These are phyloP conservation scores for Ephemerocybe angulata DNA, from an alignment of 768 basidiomycete species.

Conservation along the genomic window DNA sequence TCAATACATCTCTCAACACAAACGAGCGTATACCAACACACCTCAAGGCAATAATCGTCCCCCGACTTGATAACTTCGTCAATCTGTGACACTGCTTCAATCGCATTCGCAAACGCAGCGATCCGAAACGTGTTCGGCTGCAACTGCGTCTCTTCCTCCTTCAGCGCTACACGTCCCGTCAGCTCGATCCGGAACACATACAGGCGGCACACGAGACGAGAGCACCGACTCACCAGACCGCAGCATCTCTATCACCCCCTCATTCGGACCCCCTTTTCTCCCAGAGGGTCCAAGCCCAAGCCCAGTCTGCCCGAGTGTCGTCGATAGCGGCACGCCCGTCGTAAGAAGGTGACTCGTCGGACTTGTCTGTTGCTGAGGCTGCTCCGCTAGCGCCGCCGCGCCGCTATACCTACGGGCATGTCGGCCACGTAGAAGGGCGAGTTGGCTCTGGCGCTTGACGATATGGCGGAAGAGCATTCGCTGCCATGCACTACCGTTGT, in stretches of 20 bases:
- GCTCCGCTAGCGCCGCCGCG: too few relatives aligned
- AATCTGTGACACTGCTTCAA: constrained; percentile 37
- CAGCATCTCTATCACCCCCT: constrained; percentile 4
- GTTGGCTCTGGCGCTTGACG: constrained; percentile 7
- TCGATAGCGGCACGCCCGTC: too few relatives aligned
- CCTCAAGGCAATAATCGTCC: constrained; percentile 35
- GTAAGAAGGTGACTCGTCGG: too few relatives aligned
- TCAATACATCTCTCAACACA: background rate
- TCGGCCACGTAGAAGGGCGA: background rate
- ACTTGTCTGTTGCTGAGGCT: too few relatives aligned
- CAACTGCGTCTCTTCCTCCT: constrained; percentile 36
- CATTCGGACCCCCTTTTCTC: background rate
- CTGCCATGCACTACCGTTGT: constrained; percentile 4
- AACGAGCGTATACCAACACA: constrained; percentile 13
- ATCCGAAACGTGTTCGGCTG: constrained; percentile 46
- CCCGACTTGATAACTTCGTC: constrained; percentile 42
- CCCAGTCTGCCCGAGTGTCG: too few relatives aligned
- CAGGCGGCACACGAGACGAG: background rate
- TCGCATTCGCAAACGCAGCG: constrained; percentile 47
- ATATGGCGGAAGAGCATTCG: constrained; percentile 12
- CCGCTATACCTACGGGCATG: constrained; percentile 1
- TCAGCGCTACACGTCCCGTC: constrained; percentile 29
- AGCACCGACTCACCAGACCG: constrained; percentile 1
- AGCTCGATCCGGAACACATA: background rate
- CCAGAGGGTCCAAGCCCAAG: background rate